Evolutionary conservation across 768 basidiomycete genomes (phyloP), one percentile per base, ranked within the genome.

Genomic region (Chalciporus pseudorubinellus): DNA sequence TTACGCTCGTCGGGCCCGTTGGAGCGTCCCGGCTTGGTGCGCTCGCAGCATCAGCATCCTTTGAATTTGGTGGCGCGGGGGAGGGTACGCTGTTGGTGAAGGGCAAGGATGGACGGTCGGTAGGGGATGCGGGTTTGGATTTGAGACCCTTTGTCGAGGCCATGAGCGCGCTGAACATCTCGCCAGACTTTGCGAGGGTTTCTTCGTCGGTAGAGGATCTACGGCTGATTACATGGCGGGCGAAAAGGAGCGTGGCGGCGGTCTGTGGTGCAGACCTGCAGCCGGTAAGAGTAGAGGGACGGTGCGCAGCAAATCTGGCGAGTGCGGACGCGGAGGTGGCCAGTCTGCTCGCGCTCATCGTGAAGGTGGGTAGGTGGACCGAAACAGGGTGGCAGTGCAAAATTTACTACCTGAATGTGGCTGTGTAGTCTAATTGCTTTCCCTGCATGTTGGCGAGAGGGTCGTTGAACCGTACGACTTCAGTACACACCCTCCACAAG

Each of bases 131-230:
- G 22, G 56, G 33, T 5, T 49, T 59, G 36, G 50, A 6, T 14
- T 36, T 41, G 36, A 69, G 59, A 19, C 59, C 52, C 9, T 55
- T 31, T 3, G 59, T 57, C 21, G 64, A 59, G 44, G 53, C 62
- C 40, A 67, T 52, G 57, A 67, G 61, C 16, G 54, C 59, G 29
- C 50, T 53, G 10, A 70, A 53, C 44, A 60, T 45, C 43, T 63
- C 58, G 39, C 55, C 24, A 6, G 63, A 65, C 48, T 66, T 60
- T 51, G 55, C 34, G 29, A 63, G 56, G 0, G 63, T 65, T 13
- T 42, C 51, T 39, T 63, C 56, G 44, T 68, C 61, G 19, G 57
- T 55, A 42, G 59, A 56, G 1, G 55, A 42, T 48, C 44, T 59
- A 1, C 50, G 62, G 40, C 57, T 52, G 19, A 39, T 10, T n/a